Percentiles rank a stretch among this genome's conserved stretches.
Conservation (phyloP, 257 asterid species). For the Primulina eburnea region DNA sequence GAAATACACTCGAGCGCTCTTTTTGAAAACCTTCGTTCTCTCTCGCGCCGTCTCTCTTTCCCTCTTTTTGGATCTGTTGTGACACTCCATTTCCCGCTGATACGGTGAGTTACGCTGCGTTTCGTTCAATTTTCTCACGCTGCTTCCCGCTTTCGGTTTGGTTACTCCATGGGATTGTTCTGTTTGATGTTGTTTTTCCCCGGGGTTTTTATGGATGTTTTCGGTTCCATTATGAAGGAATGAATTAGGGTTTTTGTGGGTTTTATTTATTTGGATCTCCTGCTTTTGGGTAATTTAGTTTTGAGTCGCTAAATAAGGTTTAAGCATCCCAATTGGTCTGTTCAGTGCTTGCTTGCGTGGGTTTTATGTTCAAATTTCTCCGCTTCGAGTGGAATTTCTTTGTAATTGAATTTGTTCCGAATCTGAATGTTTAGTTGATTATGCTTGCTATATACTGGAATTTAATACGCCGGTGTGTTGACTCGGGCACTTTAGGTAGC, state of each 20-base stretch:
- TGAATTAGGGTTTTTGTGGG: slow-evolving; percentile 26
- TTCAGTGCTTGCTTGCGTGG: slow-evolving; percentile 1
- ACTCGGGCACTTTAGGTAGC: slow-evolving; percentile 15
- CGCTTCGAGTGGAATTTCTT: slow-evolving; percentile 4
- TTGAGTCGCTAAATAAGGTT: slow-evolving; percentile 15
- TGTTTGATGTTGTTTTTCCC: neutral
- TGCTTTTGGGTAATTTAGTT: slow-evolving; percentile 10
- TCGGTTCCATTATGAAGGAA: slow-evolving; percentile 2
- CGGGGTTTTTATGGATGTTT: slow-evolving; percentile 15
- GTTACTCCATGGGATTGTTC: neutral
- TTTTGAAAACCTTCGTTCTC: slow-evolving; percentile 41
- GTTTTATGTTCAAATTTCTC: neutral
- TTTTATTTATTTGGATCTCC: neutral
- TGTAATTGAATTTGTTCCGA: neutral
- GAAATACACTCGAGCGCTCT: slow-evolving; percentile 28
- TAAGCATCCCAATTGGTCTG: slow-evolving; percentile 22
- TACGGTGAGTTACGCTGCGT: slow-evolving; percentile 36
- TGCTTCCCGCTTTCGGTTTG: slow-evolving; percentile 10
- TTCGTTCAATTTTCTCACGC: slow-evolving; percentile 25
- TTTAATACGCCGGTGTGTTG: slow-evolving; percentile 8
- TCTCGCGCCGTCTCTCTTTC: slow-evolving; percentile 50
- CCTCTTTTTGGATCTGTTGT: slow-evolving; percentile 45
- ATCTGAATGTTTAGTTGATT: neutral
- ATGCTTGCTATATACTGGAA: neutral
- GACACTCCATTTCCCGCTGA: slow-evolving; percentile 24